A percentile compares a stretch with the other conserved stretches of the same genome.
Evolutionary conservation across 768 basidiomycete genomes (phyloP).

Genomic region (Rhizopogon vinicolor): DNA sequence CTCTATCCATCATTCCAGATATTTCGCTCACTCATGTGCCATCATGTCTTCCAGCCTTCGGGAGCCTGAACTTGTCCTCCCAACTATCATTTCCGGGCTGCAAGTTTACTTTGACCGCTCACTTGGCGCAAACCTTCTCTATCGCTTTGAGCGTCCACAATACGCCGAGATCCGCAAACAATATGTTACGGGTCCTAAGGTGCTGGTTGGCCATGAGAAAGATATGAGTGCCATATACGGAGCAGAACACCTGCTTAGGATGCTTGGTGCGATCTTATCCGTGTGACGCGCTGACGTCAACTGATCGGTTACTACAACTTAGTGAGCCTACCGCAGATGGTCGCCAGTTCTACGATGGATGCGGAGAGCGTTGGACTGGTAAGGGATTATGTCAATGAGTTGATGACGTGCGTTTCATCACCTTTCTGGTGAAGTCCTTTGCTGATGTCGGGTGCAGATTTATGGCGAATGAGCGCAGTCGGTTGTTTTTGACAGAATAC

Average conservation of each 20-base stretch:
- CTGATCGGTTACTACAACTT: constrained; percentile 7
- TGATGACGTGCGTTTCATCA: constrained; percentile 58
- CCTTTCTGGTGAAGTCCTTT: background rate
- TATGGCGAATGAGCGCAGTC: constrained; percentile 70
- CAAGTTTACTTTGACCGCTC: constrained; percentile 92
- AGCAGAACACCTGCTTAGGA: constrained; percentile 87
- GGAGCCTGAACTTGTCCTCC: constrained; percentile 63
- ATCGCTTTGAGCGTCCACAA: constrained; percentile 93
- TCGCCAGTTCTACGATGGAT: constrained; percentile 87
- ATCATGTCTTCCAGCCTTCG: constrained; percentile 43
- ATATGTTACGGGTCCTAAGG: constrained; percentile 71
- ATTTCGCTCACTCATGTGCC: background rate
- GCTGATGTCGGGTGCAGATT: constrained; percentile 43
- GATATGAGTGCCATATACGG: constrained; percentile 92
- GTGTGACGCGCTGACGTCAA: background rate
- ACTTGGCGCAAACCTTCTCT: constrained; percentile 83
- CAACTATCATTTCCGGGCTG: constrained; percentile 82
- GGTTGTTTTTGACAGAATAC: constrained; percentile 76
- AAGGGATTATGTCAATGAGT: constrained; percentile 85
- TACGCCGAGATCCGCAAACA: constrained; percentile 74
- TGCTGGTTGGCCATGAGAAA: constrained; percentile 63
- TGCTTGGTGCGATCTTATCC: constrained; percentile 65
- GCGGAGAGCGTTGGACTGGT: constrained; percentile 78
- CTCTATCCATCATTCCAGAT: background rate
- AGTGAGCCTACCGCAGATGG: constrained; percentile 93